Evolutionary conservation across 1,139 yeast genomes (phyloP), one percentile per base, ranked within the genome.

Genomic region (Wickerhamomyces sp.): DNA sequence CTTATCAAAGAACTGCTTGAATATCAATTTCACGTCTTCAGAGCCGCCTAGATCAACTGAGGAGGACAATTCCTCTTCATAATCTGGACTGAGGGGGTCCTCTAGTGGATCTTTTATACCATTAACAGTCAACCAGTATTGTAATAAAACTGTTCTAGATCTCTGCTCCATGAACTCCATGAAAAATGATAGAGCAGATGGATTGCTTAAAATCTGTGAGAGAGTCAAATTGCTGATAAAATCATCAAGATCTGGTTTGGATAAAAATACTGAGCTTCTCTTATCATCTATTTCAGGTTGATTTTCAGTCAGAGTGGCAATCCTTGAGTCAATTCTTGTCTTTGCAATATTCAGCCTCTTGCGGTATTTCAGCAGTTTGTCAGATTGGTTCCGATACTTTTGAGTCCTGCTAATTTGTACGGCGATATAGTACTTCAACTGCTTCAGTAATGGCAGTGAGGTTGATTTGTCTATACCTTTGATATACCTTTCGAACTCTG

Each of bases 31-130:
- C 11, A 80, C 70, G 45, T 79, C 84, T 14, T 72, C 74, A 14
- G 47, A 50, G 6, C 56, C 59, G 15, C 39, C 34, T 18, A 52
- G 15, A 36, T 53, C 55, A 7, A 44, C 40, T 7, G 56, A 37
- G 45, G 57, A 38, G 49, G 60, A 27, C 54, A 51, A 34, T 33
- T 49, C 54, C 10, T 54, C 56, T n/a, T 57, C 59, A 36, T 54
- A 54, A 27, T 60, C 64, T 13, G 64, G 67, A 35, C 59, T 61
- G n/a, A 45, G 52, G 5, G 67, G 62, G 50, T 75, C 82, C 49
- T 84, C 93, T 27, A 86, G 63, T 0, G 96, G 96, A 42, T 85
- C 86, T 55, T 81, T 79, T 35, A 87, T 71, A 1, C 75, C 71
- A 50, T 88, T 87, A 2, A 86, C 84, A 0, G 79, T 74, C 10